phyloP scores from a whole-genome alignment of 495 filamentous ascomycete species.

The Hypoxylon rickii region DNA sequence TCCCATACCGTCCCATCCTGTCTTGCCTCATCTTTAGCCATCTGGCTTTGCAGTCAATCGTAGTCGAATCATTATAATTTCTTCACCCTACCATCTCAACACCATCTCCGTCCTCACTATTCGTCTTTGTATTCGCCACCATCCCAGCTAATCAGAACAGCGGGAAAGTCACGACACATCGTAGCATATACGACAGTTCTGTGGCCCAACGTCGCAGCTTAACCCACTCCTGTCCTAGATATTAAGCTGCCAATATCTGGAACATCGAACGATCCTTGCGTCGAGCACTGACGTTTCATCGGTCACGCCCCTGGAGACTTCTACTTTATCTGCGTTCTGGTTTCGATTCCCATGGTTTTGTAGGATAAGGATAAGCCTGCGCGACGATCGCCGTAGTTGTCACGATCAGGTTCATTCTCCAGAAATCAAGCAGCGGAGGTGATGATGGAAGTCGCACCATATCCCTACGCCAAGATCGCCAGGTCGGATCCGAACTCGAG shows the following conservation, averaged over 20 bases:
- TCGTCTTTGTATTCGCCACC: constrained; percentile 10
- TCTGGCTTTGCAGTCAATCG: constrained; percentile 18
- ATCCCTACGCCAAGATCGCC: constrained; percentile 26
- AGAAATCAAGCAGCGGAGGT: constrained; percentile 8
- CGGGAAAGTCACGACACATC: constrained; percentile 17
- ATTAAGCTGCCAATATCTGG: constrained; percentile 16
- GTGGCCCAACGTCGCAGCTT: constrained; percentile 5
- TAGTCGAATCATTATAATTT: constrained; percentile 10
- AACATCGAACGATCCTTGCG: constrained; percentile 8
- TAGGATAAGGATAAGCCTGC: constrained; percentile 5
- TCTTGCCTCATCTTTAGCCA: constrained; percentile 14
- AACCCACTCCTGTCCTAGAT: constrained; percentile 5
- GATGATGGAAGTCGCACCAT: constrained; percentile 35
- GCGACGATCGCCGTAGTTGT: constrained; percentile 15
- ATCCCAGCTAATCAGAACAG: constrained; percentile 10
- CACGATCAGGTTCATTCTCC: constrained; percentile 3
- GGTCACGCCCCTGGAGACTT: neutral
- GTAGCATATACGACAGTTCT: constrained; percentile 12
- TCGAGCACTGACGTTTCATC: constrained; percentile 14
- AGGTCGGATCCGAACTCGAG: constrained; percentile 33
- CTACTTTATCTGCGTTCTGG: constrained; percentile 5
- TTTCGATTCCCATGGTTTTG: constrained; percentile 13
- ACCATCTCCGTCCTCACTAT: constrained; percentile 9
- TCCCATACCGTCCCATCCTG: no score
- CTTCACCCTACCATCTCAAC: neutral